Conservation (phyloP, 2,329 filamentous ascomycete species). For the Arthrobotrys musiformis region DNA sequence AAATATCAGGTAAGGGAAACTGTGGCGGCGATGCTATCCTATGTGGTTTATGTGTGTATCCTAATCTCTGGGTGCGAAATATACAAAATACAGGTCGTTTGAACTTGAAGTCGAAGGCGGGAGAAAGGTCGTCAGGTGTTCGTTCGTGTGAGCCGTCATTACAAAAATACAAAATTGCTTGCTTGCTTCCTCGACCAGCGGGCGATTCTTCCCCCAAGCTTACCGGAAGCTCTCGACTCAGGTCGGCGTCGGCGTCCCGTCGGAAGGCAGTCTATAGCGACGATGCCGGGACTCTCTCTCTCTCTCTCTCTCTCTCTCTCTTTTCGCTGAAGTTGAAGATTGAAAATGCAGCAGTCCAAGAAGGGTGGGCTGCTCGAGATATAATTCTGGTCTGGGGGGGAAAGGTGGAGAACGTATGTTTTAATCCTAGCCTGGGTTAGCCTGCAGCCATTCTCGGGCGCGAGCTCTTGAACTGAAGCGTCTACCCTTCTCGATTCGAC, state of each 20-base stretch:
- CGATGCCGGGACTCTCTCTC: constrained; percentile 6
- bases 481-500: constrained; percentile 22
- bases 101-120: not conserved
- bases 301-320: not conserved
- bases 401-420: constrained; percentile 30
- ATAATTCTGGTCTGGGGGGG: constrained; percentile 19
- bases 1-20: constrained; percentile 3
- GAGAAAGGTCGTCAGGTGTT: constrained; percentile 24
- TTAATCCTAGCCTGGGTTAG: constrained; percentile 28
- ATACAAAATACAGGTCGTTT: constrained; percentile 20
- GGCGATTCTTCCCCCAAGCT: constrained; percentile 38
- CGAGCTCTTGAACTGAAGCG: constrained; percentile 23
- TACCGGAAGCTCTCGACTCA: constrained; percentile 45
- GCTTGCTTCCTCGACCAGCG: constrained; percentile 47
- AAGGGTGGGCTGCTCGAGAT: constrained; percentile 33
- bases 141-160: constrained; percentile 16
- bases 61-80: constrained; percentile 8
- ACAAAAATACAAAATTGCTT: constrained; percentile 17
- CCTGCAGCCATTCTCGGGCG: constrained; percentile 11
- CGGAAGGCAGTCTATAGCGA: constrained; percentile 29
- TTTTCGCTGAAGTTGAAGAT: constrained; percentile 20
- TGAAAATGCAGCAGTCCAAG: constrained; percentile 3
- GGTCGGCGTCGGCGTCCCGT: constrained; percentile 27
- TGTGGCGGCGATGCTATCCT: constrained; percentile 9
- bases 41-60: constrained; percentile 15